phyloP scores from a whole-genome alignment of 768 basidiomycete genomes.

The Leccinum variicolor region DNA sequence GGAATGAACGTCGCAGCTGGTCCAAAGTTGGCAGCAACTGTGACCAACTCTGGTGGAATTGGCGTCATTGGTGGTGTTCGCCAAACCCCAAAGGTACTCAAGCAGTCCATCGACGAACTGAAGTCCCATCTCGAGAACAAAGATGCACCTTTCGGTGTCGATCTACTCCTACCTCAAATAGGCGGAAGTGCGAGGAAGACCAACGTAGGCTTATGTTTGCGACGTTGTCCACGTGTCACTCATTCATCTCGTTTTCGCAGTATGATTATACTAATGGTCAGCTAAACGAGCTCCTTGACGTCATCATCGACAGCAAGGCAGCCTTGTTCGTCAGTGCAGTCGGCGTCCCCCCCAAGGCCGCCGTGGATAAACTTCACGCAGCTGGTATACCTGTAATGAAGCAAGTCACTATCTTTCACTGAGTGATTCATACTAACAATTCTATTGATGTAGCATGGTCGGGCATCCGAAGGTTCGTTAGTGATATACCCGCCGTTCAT shows the following conservation, averaged over 20 bases:
- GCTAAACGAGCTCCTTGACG: conserved; percentile 70
- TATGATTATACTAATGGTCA: conserved; percentile 79
- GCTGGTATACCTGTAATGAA: conserved; percentile 85
- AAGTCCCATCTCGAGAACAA: conserved; percentile 73
- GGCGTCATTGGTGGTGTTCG: conserved; percentile 86
- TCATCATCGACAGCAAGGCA: conserved; percentile 71
- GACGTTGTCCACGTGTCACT: neutral
- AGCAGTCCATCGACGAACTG: conserved; percentile 64
- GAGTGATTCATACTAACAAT: neutral
- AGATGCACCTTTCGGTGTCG: conserved; percentile 77
- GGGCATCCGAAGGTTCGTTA: conserved; percentile 73
- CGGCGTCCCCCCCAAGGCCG: conserved; percentile 81
- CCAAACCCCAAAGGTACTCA: conserved; percentile 69
- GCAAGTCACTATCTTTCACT: conserved; percentile 37
- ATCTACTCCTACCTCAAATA: conserved; percentile 78
- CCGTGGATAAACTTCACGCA: conserved; percentile 76
- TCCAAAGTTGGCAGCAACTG: conserved; percentile 79
- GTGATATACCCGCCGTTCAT: neutral
- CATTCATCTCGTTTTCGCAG: conserved; percentile 19
- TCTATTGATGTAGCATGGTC: conserved; percentile 53
- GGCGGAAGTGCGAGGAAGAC: conserved; percentile 84
- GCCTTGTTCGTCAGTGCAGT: conserved; percentile 82
- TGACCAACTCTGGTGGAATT: conserved; percentile 88
- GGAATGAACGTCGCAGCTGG: conserved; percentile 85
- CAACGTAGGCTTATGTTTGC: conserved; percentile 42